phyloP scores from a whole-genome alignment of 345 rosid genomes.

The Lepidium sativum region DNA sequence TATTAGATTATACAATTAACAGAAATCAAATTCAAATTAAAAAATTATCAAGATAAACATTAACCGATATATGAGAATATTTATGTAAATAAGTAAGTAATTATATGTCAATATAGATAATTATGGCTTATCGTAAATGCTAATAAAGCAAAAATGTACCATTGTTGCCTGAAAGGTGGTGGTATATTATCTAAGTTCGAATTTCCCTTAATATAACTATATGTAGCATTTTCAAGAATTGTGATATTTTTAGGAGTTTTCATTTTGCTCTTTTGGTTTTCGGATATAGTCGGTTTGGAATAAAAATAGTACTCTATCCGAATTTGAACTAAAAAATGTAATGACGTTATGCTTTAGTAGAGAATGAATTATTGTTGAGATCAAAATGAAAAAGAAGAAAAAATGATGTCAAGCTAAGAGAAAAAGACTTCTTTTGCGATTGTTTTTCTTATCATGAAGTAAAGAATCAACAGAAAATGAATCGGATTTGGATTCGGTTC shows the following conservation, averaged over 20 bases:
- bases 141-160: background rate
- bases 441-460: background rate
- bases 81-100: background rate
- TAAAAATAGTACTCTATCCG: too few relatives aligned
- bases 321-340: too few relatives aligned
- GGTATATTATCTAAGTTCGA: too few relatives aligned
- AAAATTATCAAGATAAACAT: too few relatives aligned
- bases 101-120: background rate
- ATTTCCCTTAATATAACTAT: too few relatives aligned
- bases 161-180: background rate
- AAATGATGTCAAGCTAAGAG: background rate
- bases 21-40: too few relatives aligned
- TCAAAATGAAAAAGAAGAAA: background rate
- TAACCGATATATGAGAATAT: too few relatives aligned
- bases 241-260: too few relatives aligned
- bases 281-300: too few relatives aligned
- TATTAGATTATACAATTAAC: too few relatives aligned
- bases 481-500: background rate
- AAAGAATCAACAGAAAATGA: constrained; percentile 7
- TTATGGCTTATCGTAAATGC: background rate
- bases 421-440: background rate
- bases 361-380: background rate
- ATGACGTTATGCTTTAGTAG: background rate
- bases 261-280: too few relatives aligned
- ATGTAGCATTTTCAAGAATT: too few relatives aligned